Evolutionary conservation across 352 stramenopile species (phyloP), one percentile per base, ranked within the genome.

Genomic region (Globisporangium splendens): DNA sequence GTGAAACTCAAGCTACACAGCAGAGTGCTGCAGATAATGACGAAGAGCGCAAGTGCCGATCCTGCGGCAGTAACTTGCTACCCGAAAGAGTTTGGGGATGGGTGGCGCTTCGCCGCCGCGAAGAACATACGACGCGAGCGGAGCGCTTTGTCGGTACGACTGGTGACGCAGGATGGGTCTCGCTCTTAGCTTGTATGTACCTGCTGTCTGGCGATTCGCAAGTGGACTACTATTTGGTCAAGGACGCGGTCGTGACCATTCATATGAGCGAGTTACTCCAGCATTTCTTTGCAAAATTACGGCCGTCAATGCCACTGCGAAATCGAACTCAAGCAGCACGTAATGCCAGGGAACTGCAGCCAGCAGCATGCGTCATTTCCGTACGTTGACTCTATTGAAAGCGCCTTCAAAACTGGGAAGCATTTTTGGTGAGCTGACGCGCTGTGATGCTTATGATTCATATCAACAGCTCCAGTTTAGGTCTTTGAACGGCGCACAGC

Each of bases 201-300:
- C 79, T 1, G 24, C 60, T 0, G 68, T 72, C 73, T 35, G 28
- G 28, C 10, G 75, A 89, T 52, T 70, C 77, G 41, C 64, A 78
- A 46, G 72, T 72, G 54, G 77, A 88, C 59, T 87, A 85, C 59
- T 89, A 77, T 38, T 61, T 87, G 43, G 73, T 88, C 46, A 86
- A 84, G 66, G 66, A 73, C 33, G 69, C 57, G 0, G 43, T 63
- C 1, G 66, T 85, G 44, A 67, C 46, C 4, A 52, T 89, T 43
- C 69, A 78, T 17, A 61, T 83, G 55, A 55, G 74, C 52, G 79
- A 89, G 54, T 57, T 89, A 1, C 31, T 84, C 10, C 71, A 83
- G 53, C 66, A 60, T 3, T 69, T 71, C 39, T 74, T 86, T 22
- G 63, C 59, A 8, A 69, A 59, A 11, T 41, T 86, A 7, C 71